These are phyloP conservation scores for Cyberlindnera misumaiensis DNA, from an alignment of 805 yeast species.

Conservation along the genomic window DNA sequence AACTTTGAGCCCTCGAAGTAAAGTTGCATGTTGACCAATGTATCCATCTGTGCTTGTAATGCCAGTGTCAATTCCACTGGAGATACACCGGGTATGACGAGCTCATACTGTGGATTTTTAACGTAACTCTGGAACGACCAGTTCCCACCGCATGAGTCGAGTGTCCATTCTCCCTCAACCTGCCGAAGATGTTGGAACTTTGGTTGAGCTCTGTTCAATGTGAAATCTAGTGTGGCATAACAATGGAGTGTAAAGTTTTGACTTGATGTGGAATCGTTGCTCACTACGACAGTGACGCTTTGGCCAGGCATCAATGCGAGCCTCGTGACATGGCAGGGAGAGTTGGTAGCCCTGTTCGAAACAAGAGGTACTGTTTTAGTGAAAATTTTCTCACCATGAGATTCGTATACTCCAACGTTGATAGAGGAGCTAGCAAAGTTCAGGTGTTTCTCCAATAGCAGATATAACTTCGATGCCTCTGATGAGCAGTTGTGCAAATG, in stretches of 20 bases:
- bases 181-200: constrained; percentile 17
- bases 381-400: constrained; percentile 28
- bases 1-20: constrained; percentile 28
- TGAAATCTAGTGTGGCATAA: constrained; percentile 8
- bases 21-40: constrained; percentile 36
- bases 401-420: constrained; percentile 24
- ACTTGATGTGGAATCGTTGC: constrained; percentile 5
- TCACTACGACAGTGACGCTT: constrained; percentile 26
- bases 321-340: constrained; percentile 33
- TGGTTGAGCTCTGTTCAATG: constrained; percentile 28
- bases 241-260: constrained; percentile 19
- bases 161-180: constrained; percentile 39
- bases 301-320: constrained; percentile 23
- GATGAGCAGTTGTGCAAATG: constrained; percentile 28
- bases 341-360: constrained; percentile 24
- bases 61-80: constrained; percentile 16
- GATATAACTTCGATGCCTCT: constrained; percentile 31
- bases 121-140: constrained; percentile 41
- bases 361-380: constrained; percentile 2
- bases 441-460: constrained; percentile 46
- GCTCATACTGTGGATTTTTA: constrained; percentile 48
- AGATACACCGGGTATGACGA: constrained; percentile 23
- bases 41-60: constrained; percentile 21
- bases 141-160: constrained; percentile 44
- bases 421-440: constrained; percentile 16